Conservation (phyloP, 495 filamentous ascomycete genomes). For the Daldinia grandis region DNA sequence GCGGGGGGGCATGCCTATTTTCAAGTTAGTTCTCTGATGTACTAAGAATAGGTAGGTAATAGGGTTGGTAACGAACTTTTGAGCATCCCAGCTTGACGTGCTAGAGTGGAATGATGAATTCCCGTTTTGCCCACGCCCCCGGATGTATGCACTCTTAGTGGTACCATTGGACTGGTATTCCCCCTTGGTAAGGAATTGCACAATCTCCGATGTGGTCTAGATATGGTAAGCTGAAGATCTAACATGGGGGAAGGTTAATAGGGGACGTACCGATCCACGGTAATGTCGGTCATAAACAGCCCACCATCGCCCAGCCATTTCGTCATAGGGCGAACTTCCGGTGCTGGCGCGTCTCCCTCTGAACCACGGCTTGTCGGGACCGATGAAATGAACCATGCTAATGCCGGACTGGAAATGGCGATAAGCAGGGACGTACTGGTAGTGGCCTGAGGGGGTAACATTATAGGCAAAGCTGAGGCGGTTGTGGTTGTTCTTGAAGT, state of each 20-base stretch:
- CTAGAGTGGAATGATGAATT: slow-evolving; percentile 17
- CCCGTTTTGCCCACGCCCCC: not conserved
- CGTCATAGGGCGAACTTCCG: slow-evolving; percentile 73
- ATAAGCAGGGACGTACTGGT: slow-evolving; percentile 95
- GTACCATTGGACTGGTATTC: slow-evolving; percentile 58
- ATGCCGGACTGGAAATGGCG: slow-evolving; percentile 89
- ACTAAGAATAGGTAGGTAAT: not conserved
- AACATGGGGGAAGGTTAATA: not conserved
- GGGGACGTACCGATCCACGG: slow-evolving; percentile 59
- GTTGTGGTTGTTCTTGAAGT: slow-evolving; percentile 83
- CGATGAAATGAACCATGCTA: slow-evolving; percentile 92
- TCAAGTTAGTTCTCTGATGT: slow-evolving; percentile 29
- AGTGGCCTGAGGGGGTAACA: slow-evolving; percentile 90
- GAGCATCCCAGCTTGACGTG: slow-evolving; percentile 52
- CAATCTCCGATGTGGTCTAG: slow-evolving; percentile 47
- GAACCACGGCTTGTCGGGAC: slow-evolving; percentile 87
- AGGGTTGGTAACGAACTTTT: slow-evolving; percentile 45
- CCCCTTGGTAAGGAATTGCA: slow-evolving; percentile 62
- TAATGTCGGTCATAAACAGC: slow-evolving; percentile 89
- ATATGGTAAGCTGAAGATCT: slow-evolving; percentile 15
- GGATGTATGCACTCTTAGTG: not conserved
- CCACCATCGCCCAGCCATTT: slow-evolving; percentile 89
- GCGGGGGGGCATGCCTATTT: slow-evolving; percentile 74
- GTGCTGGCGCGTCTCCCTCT: slow-evolving; percentile 66
- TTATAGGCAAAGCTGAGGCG: slow-evolving; percentile 96